Evolutionary conservation across 768 basidiomycete genomes (phyloP).

Genomic region (Pulveroboletus ravenelii): DNA sequence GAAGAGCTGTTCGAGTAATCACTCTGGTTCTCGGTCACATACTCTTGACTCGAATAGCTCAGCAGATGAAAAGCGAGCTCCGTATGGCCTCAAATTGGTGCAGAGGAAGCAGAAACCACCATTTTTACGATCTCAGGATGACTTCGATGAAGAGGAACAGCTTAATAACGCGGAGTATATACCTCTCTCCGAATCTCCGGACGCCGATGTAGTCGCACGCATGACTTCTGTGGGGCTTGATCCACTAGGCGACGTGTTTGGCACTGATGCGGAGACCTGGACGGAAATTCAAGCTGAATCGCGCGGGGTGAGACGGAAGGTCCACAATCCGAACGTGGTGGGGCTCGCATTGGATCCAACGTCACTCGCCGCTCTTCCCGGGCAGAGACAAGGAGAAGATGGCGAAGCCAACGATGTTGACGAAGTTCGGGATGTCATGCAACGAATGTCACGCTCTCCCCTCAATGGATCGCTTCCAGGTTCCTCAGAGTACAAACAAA

Average conservation of each 20-base stretch:
- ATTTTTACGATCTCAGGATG: slow-evolving; percentile 24
- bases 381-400: slow-evolving; percentile 24
- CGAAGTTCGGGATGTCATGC: slow-evolving; percentile 35
- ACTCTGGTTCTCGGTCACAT: slow-evolving; percentile 21
- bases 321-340: slow-evolving; percentile 41
- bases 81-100: slow-evolving; percentile 48
- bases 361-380: slow-evolving; percentile 28
- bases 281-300: slow-evolving; percentile 43
- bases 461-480: slow-evolving; percentile 37
- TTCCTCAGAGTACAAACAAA: slow-evolving; percentile 32
- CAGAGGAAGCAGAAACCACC: slow-evolving; percentile 43
- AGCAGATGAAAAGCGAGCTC: slow-evolving; percentile 33
- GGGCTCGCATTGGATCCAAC: slow-evolving; percentile 49
- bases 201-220: slow-evolving; percentile 33
- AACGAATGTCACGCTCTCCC: slow-evolving; percentile 37
- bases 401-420: slow-evolving; percentile 31
- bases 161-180: slow-evolving; percentile 22
- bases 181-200: slow-evolving; percentile 27
- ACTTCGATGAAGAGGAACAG: slow-evolving; percentile 28
- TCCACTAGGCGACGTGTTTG: slow-evolving; percentile 59
- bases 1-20: slow-evolving; percentile 36
- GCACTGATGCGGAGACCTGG: slow-evolving; percentile 63
- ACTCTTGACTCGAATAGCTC: slow-evolving; percentile 20
- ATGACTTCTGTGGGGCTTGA: slow-evolving; percentile 39
- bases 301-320: slow-evolving; percentile 23